Evolutionary conservation across 352 stramenopile species (phyloP), one percentile per base, ranked within the genome.

Genomic region (Globisporangium solare): DNA sequence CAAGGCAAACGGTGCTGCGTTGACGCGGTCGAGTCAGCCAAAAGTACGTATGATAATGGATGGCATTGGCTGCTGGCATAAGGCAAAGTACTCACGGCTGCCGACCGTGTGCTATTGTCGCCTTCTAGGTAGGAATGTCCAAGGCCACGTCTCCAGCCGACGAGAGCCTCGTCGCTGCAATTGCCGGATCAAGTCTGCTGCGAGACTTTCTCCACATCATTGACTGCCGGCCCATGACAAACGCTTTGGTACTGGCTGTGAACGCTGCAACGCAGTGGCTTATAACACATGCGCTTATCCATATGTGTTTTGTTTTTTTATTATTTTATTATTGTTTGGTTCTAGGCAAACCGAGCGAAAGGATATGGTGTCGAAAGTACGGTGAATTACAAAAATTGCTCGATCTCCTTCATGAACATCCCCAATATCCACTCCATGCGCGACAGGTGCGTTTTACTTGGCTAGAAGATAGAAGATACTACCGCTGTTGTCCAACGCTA

Each of bases 381-480:
- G 0, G 93, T 96, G 41, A 95, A 98, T 71, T 99, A 99, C 76
- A 88, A 92, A 47, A 94, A 94, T 51, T 89, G 82, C 37, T 92
- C 83, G 0, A 73, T 99, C n/a, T 89, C 89, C 27, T 99, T 99
- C 79, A 98, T 98, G 85, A 97, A 98, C 58, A 98, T 99, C 64
- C 90, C 88, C 13, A 99, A 99, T 67, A 99, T 99, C 58, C 96
- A 99, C 70, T 94, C 89, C 14, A 98, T 99, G 76, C 91, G 97
- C 39, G 93, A 99, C 68, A 93, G 86, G 50, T 95, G 88, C 54
- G 72, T 70, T 69, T 79, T n/a, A 47, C 11, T 58, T 21, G 6
- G 32, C 24, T 14, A 3, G n/a, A n/a, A n/a, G n/a, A n/a, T n/a
- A n/a, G n/a, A n/a, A n/a, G 39, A 37, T 10, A 24, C 45, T 13